A percentile compares a stretch with the other conserved stretches of the same genome.
These are phyloP conservation scores for Epichloe gansuensis DNA, from an alignment of 2,329 filamentous ascomycete genomes.

Conservation along the genomic window DNA sequence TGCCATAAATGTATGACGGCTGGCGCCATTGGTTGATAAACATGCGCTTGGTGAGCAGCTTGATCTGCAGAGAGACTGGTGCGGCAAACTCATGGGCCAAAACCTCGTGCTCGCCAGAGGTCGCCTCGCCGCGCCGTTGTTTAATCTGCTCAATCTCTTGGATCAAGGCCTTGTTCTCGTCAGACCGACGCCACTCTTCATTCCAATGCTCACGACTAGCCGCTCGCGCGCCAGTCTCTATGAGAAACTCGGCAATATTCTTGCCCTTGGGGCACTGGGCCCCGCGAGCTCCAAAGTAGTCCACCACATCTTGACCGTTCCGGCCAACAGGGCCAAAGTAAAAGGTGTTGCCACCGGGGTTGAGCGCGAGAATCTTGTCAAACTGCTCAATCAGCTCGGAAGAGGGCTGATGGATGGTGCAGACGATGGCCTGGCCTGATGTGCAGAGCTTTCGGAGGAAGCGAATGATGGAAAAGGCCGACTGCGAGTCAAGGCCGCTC, in stretches of 20 bases:
- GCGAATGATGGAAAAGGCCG: slow-evolving; percentile 44
- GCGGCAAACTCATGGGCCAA: slow-evolving; percentile 49
- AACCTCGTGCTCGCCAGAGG: slow-evolving; percentile 10
- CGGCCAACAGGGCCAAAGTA: slow-evolving; percentile 41
- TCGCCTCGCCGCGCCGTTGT: slow-evolving; percentile 7
- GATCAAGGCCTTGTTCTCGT: slow-evolving; percentile 44
- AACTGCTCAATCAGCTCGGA: slow-evolving; percentile 41
- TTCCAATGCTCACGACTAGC: slow-evolving; percentile 47
- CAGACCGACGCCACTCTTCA: slow-evolving; percentile 57
- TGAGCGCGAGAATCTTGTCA: slow-evolving; percentile 38
- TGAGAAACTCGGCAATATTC: slow-evolving; percentile 37
- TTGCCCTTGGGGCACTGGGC: slow-evolving; percentile 46
- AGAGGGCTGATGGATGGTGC: slow-evolving; percentile 45
- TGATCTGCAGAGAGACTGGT: slow-evolving; percentile 47
- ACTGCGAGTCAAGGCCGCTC: slow-evolving; percentile 41
- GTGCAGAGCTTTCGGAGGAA: slow-evolving; percentile 46
- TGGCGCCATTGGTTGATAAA: slow-evolving; percentile 67
- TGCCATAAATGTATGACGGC: slow-evolving; percentile 63
- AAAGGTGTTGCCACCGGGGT: slow-evolving; percentile 36
- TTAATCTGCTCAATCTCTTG: slow-evolving; percentile 54
- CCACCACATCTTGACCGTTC: slow-evolving; percentile 30
- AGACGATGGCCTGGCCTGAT: slow-evolving; percentile 44
- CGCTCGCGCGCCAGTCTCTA: slow-evolving; percentile 27
- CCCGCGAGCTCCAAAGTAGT: slow-evolving; percentile 47
- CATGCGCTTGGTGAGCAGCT: slow-evolving; percentile 53